phyloP scores from a whole-genome alignment of 768 basidiomycete species.

The Trametes villosa region DNA sequence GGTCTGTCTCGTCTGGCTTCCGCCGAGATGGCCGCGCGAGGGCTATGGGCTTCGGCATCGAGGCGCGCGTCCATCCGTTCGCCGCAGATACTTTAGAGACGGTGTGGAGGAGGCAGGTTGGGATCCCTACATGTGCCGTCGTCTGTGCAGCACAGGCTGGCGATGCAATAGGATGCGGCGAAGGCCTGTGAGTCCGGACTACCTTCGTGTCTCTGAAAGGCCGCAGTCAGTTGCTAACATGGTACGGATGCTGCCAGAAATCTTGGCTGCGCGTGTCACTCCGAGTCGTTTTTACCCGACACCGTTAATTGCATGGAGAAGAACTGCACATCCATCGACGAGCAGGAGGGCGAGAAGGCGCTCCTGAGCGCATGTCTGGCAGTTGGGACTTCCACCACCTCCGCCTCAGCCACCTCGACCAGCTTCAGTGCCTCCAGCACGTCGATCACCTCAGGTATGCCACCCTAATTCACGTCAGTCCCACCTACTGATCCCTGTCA shows the following conservation, averaged over 20 bases:
- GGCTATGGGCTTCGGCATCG: conserved; percentile 18
- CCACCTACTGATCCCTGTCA: not conserved
- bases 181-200: conserved; percentile 12
- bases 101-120: conserved; percentile 2
- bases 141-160: conserved; percentile 14
- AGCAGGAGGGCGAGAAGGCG: conserved; percentile 12
- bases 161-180: conserved; percentile 14
- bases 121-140: conserved; percentile 8
- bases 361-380: conserved; percentile 12
- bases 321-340: conserved; percentile 16
- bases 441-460: conserved; percentile 17
- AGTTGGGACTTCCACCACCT: conserved; percentile 7
- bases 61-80: conserved; percentile 11
- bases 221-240: not conserved
- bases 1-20: conserved; percentile 18
- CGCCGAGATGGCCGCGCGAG: conserved; percentile 9
- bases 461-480: not conserved
- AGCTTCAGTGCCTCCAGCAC: not conserved
- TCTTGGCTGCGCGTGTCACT: conserved; percentile 22
- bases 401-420: not conserved
- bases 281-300: conserved; percentile 19
- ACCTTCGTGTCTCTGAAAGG: not conserved
- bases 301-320: conserved; percentile 23
- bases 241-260: conserved; percentile 1
- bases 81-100: not conserved